phyloP scores from a whole-genome alignment of 163 green algal genomes.

The Smithsoniella earleae region DNA sequence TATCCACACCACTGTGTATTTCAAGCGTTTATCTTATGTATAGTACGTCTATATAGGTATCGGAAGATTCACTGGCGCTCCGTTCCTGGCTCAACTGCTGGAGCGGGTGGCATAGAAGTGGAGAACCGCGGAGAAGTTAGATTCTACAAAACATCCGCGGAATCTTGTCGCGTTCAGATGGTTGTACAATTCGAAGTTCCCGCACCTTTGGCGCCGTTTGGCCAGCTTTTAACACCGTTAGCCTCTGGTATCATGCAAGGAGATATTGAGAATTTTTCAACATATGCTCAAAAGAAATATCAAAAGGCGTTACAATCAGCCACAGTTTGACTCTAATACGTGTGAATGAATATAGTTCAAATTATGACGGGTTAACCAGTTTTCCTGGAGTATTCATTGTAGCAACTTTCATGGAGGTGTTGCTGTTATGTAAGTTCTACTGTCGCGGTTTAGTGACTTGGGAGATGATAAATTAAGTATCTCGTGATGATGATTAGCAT shows the following conservation, averaged over 20 bases:
- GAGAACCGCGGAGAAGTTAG: constrained; percentile 13
- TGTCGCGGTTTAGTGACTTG: too few species aligned
- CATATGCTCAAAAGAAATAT: not conserved
- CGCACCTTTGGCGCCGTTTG: not conserved
- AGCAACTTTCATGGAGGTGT: too few species aligned
- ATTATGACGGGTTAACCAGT: too few species aligned
- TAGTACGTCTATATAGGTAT: not conserved
- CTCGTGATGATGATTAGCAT: too few species aligned
- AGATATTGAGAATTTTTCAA: constrained; percentile 14
- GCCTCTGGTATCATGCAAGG: not conserved
- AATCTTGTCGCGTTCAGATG: not conserved
- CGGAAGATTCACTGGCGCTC: constrained; percentile 22
- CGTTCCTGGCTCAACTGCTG: not conserved
- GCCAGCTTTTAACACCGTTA: not conserved
- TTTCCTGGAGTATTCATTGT: too few species aligned
- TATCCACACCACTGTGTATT: not conserved
- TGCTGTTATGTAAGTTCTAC: too few species aligned
- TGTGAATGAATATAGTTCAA: too few species aligned
- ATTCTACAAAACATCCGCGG: not conserved
- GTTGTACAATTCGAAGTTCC: constrained; percentile 18
- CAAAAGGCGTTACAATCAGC: not conserved
- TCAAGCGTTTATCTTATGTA: not conserved
- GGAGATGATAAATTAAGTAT: too few species aligned
- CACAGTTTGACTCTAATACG: not conserved
- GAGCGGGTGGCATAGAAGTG: constrained; percentile 2